Evolutionary conservation across 306 rosid genomes (phyloP).

Genomic region (Leucaena leucocephala): DNA sequence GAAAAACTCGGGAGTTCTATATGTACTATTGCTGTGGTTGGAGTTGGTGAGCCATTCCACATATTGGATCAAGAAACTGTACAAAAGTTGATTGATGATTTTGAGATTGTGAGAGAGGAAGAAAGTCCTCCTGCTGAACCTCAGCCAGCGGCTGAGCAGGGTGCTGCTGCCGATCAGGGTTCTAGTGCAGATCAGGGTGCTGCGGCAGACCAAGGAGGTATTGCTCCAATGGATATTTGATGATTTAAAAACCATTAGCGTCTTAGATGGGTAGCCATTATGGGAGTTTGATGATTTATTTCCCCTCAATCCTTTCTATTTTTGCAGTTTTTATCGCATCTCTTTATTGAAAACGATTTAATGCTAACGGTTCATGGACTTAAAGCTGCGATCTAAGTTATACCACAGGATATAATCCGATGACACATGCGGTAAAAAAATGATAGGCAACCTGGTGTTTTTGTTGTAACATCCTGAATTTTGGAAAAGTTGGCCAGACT

Average conservation of each 20-base stretch:
- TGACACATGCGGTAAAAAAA: constrained; percentile 24
- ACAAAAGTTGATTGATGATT: constrained; percentile 75
- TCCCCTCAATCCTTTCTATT: constrained; percentile 20
- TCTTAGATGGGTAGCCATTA: constrained; percentile 38
- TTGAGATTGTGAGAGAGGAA: constrained; percentile 84
- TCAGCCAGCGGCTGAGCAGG: constrained; percentile 48
- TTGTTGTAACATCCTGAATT: neutral
- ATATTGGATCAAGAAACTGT: constrained; percentile 85
- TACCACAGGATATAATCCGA: constrained; percentile 25
- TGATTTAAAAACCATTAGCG: constrained; percentile 37
- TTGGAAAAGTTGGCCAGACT: neutral
- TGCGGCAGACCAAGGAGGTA: constrained; percentile 43
- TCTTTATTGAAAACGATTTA: constrained; percentile 41
- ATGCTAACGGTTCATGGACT: constrained; percentile 42
- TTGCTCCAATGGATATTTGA: constrained; percentile 82
- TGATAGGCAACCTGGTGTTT: constrained; percentile 4
- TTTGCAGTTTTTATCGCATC: constrained; percentile 48
- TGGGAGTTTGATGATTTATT: constrained; percentile 36
- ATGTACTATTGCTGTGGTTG: constrained; percentile 86
- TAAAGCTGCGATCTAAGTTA: constrained; percentile 32
- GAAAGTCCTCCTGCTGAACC: constrained; percentile 70
- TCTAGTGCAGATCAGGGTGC: constrained; percentile 47
- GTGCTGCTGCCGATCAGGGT: constrained; percentile 18
- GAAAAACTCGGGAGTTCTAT: constrained; percentile 83
- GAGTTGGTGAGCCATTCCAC: constrained; percentile 90